Conservation (phyloP, 495 filamentous ascomycete species). For the Aspergillus nidulans region DNA sequence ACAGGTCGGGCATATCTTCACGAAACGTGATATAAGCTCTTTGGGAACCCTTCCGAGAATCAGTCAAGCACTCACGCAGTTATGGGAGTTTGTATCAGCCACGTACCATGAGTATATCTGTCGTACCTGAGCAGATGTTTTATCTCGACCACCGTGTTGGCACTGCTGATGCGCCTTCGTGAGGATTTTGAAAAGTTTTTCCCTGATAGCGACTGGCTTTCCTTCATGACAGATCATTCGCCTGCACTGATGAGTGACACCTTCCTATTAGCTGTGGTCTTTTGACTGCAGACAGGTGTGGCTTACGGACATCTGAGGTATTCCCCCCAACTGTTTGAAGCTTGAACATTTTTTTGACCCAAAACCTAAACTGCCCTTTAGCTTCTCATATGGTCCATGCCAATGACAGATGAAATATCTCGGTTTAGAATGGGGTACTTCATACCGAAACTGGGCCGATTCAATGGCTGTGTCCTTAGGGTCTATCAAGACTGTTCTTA, state of each 20-base stretch:
- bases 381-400: slow-evolving; percentile 1
- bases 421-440: background rate
- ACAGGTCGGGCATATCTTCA: slow-evolving; percentile 52
- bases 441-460: slow-evolving; percentile 53
- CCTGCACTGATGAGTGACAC: slow-evolving; percentile 22
- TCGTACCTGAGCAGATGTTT: slow-evolving; percentile 55
- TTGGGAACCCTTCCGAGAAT: slow-evolving; percentile 47
- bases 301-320: slow-evolving; percentile 30
- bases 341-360: slow-evolving; percentile 61
- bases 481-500: slow-evolving; percentile 49
- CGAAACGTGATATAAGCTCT: slow-evolving; percentile 55
- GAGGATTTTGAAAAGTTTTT: slow-evolving; percentile 54
- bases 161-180: slow-evolving; percentile 54
- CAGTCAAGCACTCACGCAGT: background rate
- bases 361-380: slow-evolving; percentile 40
- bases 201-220: slow-evolving; percentile 58
- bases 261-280: slow-evolving; percentile 9
- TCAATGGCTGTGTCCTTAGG: slow-evolving; percentile 56
- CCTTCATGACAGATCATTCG: slow-evolving; percentile 55
- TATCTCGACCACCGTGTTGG: slow-evolving; percentile 57
- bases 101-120: slow-evolving; percentile 55
- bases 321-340: slow-evolving; percentile 38
- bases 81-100: background rate
- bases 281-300: background rate
- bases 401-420: background rate